phyloP scores from a whole-genome alignment of 257 asterid genomes.

The Scutellaria minor region DNA sequence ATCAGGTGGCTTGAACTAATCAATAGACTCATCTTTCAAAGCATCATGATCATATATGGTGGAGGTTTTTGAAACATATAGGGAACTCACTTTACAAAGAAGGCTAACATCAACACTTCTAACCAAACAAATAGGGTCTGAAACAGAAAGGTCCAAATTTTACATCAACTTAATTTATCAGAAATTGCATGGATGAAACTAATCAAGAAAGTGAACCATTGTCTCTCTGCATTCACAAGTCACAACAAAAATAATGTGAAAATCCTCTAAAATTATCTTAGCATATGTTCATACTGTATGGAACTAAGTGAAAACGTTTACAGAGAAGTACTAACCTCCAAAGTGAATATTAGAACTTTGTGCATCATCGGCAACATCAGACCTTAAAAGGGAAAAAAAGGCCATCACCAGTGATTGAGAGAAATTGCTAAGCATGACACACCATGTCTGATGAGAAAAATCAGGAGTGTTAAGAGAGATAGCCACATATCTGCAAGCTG shows the following conservation, averaged over 20 bases:
- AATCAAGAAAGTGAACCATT: not conserved
- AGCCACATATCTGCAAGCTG: conserved; percentile 70
- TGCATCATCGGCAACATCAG: conserved; percentile 48
- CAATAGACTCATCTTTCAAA: not conserved
- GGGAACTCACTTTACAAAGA: not conserved
- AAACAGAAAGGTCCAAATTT: not conserved
- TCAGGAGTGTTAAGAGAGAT: conserved; percentile 49
- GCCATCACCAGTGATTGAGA: conserved; percentile 52
- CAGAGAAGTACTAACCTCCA: conserved; percentile 57
- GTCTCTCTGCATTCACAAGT: not conserved
- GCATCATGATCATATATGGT: conserved; percentile 1
- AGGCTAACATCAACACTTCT: conserved; percentile 9
- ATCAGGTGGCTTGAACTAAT: not conserved
- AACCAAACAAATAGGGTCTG: conserved; percentile 26
- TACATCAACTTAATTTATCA: conserved; percentile 8
- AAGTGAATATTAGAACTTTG: conserved; percentile 49
- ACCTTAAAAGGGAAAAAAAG: conserved; percentile 53
- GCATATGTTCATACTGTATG: conserved; percentile 13
- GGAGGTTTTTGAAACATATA: not conserved
- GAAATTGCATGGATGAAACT: conserved; percentile 10
- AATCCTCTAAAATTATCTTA: not conserved
- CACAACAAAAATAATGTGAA: conserved; percentile 11
- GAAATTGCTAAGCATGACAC: conserved; percentile 54
- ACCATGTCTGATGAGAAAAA: conserved; percentile 50
- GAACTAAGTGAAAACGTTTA: conserved; percentile 11